Evolutionary conservation across 768 basidiomycete species (phyloP).

Genomic region (Boletellus ananiceps): DNA sequence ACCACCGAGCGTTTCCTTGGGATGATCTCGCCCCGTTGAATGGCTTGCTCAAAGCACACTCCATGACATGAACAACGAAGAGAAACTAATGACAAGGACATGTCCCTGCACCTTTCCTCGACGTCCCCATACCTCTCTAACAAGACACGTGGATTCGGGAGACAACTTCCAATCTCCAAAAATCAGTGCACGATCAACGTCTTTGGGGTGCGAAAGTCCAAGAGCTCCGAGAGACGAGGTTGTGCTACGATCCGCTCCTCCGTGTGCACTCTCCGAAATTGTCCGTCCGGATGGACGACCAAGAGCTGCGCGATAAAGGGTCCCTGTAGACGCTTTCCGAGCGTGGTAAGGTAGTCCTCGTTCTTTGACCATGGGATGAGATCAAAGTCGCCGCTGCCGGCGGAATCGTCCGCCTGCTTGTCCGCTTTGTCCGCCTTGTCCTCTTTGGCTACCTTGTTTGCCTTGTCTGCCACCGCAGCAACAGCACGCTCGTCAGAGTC

Average conservation of each 20-base stretch:
- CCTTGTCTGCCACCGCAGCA: too few species aligned
- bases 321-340: slow-evolving; percentile 17
- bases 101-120: too few species aligned
- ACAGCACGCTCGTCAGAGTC: too few species aligned
- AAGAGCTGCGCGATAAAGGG: slow-evolving; percentile 23
- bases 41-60: too few species aligned
- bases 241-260: slow-evolving; percentile 22
- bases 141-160: too few species aligned
- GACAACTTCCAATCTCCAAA: too few species aligned
- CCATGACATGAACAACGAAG: not conserved
- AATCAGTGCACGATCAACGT: slow-evolving; percentile 21
- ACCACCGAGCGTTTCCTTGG: too few species aligned
- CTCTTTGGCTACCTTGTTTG: not conserved
- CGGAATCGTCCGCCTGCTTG: not conserved
- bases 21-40: too few species aligned
- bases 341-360: not conserved
- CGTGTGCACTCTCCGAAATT: slow-evolving; percentile 18
- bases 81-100: not conserved
- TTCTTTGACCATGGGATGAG: slow-evolving; percentile 17
- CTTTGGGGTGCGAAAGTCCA: slow-evolving; percentile 17
- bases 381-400: not conserved
- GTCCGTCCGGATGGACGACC: slow-evolving; percentile 19
- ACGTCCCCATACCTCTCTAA: too few species aligned
- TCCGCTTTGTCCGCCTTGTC: not conserved
- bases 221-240: slow-evolving; percentile 10